These are phyloP conservation scores for Dictyostelium firmibasis DNA, from an alignment of 78 protist species.

Conservation along the genomic window DNA sequence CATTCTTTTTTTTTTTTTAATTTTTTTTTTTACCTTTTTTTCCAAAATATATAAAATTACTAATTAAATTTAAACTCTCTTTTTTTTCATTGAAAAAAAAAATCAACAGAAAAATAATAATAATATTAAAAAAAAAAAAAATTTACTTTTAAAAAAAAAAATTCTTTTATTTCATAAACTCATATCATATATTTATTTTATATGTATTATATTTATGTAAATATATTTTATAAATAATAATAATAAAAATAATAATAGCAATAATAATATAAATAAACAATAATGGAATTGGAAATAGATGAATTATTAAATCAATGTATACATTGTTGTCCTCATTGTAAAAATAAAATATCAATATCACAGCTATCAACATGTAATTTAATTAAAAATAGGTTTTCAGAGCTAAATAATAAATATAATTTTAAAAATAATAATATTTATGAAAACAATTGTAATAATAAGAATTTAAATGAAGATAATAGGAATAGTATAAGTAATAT, in stretches of 20 bases:
- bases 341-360: neutral
- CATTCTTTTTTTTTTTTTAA: no score
- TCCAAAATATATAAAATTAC: neutral
- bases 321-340: constrained; percentile 32
- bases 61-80: no score
- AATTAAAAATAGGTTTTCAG: neutral
- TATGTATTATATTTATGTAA: no score
- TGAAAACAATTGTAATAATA: neutral
- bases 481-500: neutral
- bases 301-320: neutral
- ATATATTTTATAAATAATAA: neutral
- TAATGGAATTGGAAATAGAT: neutral
- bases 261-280: neutral
- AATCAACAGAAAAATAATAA: neutral
- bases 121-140: no score
- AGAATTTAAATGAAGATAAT: neutral
- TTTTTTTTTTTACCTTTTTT: no score
- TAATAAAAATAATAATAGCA: neutral
- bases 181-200: no score
- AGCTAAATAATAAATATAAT: neutral
- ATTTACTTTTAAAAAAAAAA: no score
- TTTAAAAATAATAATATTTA: neutral
- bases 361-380: neutral
- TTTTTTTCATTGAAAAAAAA: neutral
- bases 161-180: neutral